Evolutionary conservation across 2,329 filamentous ascomycete genomes (phyloP).

Genomic region (Metarhizium guizhouense): DNA sequence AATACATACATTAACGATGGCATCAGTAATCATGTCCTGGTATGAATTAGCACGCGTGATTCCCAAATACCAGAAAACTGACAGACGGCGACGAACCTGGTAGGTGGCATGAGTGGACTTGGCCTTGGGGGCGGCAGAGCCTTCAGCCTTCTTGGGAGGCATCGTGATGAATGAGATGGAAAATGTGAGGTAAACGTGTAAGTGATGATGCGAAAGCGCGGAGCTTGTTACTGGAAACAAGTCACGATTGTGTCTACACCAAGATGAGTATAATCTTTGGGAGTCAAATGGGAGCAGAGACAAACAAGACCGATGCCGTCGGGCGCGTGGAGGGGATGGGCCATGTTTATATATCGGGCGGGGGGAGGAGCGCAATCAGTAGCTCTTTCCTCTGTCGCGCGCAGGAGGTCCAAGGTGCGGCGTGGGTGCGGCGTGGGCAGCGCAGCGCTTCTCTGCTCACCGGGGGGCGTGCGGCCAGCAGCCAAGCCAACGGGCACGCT

Average conservation of each 20-base stretch:
- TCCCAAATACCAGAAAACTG: not conserved
- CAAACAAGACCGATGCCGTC: conserved; percentile 28
- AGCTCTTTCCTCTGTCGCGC: conserved; percentile 8
- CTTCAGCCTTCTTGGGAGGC: conserved; percentile 50
- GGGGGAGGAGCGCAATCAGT: conserved; percentile 49
- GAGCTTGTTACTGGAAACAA: conserved; percentile 8
- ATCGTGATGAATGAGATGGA: conserved; percentile 31
- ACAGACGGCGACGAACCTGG: conserved; percentile 37
- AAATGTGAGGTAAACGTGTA: conserved; percentile 7
- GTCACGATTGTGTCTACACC: conserved; percentile 17
- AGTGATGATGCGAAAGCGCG: not conserved
- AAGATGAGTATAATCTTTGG: conserved; percentile 9
- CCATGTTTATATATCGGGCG: conserved; percentile 54
- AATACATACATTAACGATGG: conserved; percentile 49
- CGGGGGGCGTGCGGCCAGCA: not conserved
- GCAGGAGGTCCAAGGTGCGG: not conserved
- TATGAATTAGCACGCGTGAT: conserved; percentile 14
- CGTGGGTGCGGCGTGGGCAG: not conserved
- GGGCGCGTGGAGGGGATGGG: conserved; percentile 43
- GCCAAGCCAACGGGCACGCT: not conserved
- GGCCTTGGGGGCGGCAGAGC: conserved; percentile 31
- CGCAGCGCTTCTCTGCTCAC: not conserved
- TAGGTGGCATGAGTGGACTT: conserved; percentile 48
- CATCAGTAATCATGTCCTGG: conserved; percentile 56
- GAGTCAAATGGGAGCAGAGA: conserved; percentile 18